Conservation (phyloP, 352 stramenopile species). For the Phytopythium oedochilum region DNA sequence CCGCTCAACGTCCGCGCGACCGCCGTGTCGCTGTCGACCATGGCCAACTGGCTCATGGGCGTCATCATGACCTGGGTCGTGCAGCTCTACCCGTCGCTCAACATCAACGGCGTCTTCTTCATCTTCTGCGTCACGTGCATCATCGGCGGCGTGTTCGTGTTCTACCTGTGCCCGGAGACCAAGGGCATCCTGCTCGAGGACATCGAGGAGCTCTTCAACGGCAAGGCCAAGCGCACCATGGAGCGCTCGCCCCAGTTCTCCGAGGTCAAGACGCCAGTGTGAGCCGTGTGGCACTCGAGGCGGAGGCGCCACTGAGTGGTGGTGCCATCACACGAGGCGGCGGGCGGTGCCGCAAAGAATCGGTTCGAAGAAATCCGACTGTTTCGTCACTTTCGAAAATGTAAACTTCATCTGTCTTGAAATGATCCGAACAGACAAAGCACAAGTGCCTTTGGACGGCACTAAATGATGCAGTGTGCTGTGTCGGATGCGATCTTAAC, state of each 20-base stretch:
- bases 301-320: too few relatives aligned
- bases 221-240: conserved; percentile 5
- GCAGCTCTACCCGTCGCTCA: conserved; percentile 24
- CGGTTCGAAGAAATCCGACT: too few relatives aligned
- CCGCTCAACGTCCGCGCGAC: conserved; percentile 28
- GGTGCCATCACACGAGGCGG: too few relatives aligned
- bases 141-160: conserved; percentile 28
- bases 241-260: conserved; percentile 15
- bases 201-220: conserved; percentile 25
- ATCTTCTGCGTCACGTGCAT: conserved; percentile 34
- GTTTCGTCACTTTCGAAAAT: too few relatives aligned
- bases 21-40: conserved; percentile 33
- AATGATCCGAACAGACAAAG: too few relatives aligned
- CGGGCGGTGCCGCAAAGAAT: too few relatives aligned
- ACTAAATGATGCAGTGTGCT: too few relatives aligned
- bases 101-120: conserved; percentile 41
- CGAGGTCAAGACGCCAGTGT: conserved; percentile 22
- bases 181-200: conserved; percentile 27
- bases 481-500: too few relatives aligned
- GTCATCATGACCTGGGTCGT: conserved; percentile 26
- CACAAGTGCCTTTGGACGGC: too few relatives aligned
- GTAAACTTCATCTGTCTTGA: too few relatives aligned
- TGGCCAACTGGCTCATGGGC: conserved; percentile 32
- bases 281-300: too few relatives aligned
- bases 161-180: conserved; percentile 29